These are phyloP conservation scores for Halenospora varia DNA, from an alignment of 495 filamentous ascomycete species.

Conservation along the genomic window DNA sequence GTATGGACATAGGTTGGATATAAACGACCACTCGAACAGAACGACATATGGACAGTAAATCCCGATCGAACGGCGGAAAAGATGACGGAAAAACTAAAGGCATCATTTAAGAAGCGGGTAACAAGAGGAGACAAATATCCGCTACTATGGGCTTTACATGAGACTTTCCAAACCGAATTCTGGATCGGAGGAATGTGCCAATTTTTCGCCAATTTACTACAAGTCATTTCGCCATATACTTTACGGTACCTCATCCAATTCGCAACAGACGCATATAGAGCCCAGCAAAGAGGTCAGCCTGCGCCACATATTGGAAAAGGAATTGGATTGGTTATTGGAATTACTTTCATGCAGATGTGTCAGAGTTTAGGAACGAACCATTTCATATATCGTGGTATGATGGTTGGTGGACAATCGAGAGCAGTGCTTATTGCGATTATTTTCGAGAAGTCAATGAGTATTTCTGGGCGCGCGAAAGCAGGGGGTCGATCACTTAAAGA, in stretches of 20 bases:
- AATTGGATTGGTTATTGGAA: slow-evolving; percentile 70
- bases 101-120: slow-evolving; percentile 62
- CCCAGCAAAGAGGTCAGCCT: slow-evolving; percentile 37
- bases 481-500: slow-evolving; percentile 41
- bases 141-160: slow-evolving; percentile 75
- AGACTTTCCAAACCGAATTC: slow-evolving; percentile 84
- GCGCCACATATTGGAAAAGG: slow-evolving; percentile 62
- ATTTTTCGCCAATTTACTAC: slow-evolving; percentile 62
- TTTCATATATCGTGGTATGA: slow-evolving; percentile 77
- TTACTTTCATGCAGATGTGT: slow-evolving; percentile 69
- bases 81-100: slow-evolving; percentile 58
- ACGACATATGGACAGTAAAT: slow-evolving; percentile 86
- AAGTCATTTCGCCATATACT: slow-evolving; percentile 71
- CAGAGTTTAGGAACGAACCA: slow-evolving; percentile 74
- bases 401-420: slow-evolving; percentile 72
- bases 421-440: slow-evolving; percentile 71
- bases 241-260: slow-evolving; percentile 75
- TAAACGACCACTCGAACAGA: slow-evolving; percentile 73
- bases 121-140: slow-evolving; percentile 67
- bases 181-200: slow-evolving; percentile 75
- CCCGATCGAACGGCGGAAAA: slow-evolving; percentile 68
- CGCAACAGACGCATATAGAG: slow-evolving; percentile 70
- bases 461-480: slow-evolving; percentile 74
- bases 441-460: slow-evolving; percentile 78
- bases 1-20: slow-evolving; percentile 66